Evolutionary conservation across 2,329 filamentous ascomycete species (phyloP).

Genomic region (Alternaria sp.): DNA sequence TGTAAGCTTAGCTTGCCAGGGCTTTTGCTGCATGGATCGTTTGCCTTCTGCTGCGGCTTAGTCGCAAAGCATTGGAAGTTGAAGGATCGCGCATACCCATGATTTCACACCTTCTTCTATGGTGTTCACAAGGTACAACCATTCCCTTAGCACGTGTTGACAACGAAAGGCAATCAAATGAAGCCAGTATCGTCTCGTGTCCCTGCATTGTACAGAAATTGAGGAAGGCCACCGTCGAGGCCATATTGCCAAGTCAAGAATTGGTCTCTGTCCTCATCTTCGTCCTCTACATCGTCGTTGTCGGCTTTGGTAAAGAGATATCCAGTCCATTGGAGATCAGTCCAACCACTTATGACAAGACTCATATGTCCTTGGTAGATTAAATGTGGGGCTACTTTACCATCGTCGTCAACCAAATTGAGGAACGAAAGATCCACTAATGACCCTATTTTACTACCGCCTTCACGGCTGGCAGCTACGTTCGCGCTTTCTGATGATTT

Average conservation of each 20-base stretch:
- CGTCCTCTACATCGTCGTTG: background rate
- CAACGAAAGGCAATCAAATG: conserved; percentile 6
- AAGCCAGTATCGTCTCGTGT: conserved; percentile 23
- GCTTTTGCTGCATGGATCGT: background rate
- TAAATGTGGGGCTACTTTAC: background rate
- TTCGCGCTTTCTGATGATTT: background rate
- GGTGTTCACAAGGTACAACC: conserved; percentile 11
- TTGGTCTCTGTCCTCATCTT: background rate
- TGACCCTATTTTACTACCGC: no score
- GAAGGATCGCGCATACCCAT: conserved; percentile 8
- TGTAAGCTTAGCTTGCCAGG: no score
- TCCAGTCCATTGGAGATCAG: conserved; percentile 10
- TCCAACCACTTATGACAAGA: conserved; percentile 18
- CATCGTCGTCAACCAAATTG: background rate
- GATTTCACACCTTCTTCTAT: conserved; percentile 13
- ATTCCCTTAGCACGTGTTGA: conserved; percentile 12
- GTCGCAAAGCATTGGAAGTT: background rate
- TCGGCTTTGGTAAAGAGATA: conserved; percentile 11
- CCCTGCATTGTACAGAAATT: conserved; percentile 8
- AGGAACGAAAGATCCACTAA: no score
- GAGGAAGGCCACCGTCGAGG: background rate
- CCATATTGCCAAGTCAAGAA: background rate
- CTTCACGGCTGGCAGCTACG: no score
- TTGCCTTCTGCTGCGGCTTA: background rate
- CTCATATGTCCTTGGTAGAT: conserved; percentile 11